Percentiles rank a stretch among this genome's conserved stretches.
phyloP scores from a whole-genome alignment of 306 rosid species.

The Glycine tomentella region DNA sequence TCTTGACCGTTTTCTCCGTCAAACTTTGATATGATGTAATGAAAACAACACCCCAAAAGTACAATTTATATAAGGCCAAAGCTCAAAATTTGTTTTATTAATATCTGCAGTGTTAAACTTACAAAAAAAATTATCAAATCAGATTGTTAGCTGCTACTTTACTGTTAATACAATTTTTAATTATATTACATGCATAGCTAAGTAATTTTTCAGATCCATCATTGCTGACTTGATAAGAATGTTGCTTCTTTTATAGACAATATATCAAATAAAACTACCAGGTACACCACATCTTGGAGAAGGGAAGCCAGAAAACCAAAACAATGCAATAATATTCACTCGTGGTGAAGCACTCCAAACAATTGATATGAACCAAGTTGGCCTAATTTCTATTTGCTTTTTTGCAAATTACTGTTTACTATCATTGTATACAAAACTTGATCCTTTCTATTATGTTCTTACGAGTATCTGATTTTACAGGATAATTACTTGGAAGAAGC shows the following conservation, averaged over 20 bases:
- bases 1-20: background rate
- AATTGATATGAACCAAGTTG: constrained; percentile 95
- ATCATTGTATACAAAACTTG: constrained; percentile 11
- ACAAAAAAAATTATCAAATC: constrained; percentile 5
- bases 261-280: constrained; percentile 91
- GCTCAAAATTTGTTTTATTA: constrained; percentile 12
- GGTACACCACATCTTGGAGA: constrained; percentile 94
- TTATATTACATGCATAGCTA: constrained; percentile 14
- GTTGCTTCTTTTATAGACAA: constrained; percentile 56
- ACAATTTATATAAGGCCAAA: background rate
- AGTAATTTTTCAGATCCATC: constrained; percentile 17
- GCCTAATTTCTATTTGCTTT: constrained; percentile 34
- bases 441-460: constrained; percentile 44
- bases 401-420: background rate
- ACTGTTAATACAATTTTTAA: background rate
- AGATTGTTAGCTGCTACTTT: constrained; percentile 26
- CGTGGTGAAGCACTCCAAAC: constrained; percentile 98
- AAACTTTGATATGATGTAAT: constrained; percentile 5
- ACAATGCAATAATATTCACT: constrained; percentile 86
- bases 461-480: constrained; percentile 54
- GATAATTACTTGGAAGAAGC: constrained; percentile 98
- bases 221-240: constrained; percentile 32
- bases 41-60: background rate
- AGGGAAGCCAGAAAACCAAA: constrained; percentile 99
- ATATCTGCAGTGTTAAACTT: background rate